Evolutionary conservation across 1,284 basidiomycete species (phyloP), one percentile per base, ranked within the genome.

Genomic region (Ganoderma boninense): DNA sequence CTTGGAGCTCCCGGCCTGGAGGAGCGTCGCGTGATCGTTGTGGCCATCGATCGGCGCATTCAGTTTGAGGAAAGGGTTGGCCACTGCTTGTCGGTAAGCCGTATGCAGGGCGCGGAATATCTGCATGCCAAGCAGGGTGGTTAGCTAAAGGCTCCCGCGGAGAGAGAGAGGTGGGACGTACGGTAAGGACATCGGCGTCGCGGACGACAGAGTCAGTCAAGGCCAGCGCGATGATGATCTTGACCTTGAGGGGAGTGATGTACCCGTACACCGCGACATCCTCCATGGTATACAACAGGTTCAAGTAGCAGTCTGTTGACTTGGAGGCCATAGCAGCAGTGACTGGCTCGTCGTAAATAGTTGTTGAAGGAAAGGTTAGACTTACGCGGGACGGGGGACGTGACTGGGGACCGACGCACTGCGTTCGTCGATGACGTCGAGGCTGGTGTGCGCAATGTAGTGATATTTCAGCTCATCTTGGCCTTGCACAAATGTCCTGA

Each of bases 231-330:
- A 95, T 79, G 71, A 95, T 86, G 77, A 95, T 94, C 82, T 94
- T 95, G 75, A 94, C 87, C 78, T 91, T 93, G 75, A 93, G 82
- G 7, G 94, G 92, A 13, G 94, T 95, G 67, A 95, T 88, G 80
- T 94, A 95, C 23, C 93, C 94, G 79, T 95, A 95, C 10, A 94
- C 92, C 2, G 92, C 92, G 54, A 93, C 88, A 75, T 95, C 93
- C 79, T 95, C 94, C 85, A 95, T 90, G 35, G 90, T 87, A 78
- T 94, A 94, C 40, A 95, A 79, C 68, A 95, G 83, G 10, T 93
- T 93, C 64, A 95, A 85, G 77, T 94, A 95, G 79, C 92, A 91
- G 54, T 95, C 93, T 5, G 84, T 84, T 23, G 86, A 82, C 80
- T 94, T 93, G 65, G 84, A 83, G 23, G 82, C 81, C 46, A 84